Evolutionary conservation across 345 rosid species (phyloP), one percentile per base, ranked within the genome.

Genomic region (Populus nigra): DNA sequence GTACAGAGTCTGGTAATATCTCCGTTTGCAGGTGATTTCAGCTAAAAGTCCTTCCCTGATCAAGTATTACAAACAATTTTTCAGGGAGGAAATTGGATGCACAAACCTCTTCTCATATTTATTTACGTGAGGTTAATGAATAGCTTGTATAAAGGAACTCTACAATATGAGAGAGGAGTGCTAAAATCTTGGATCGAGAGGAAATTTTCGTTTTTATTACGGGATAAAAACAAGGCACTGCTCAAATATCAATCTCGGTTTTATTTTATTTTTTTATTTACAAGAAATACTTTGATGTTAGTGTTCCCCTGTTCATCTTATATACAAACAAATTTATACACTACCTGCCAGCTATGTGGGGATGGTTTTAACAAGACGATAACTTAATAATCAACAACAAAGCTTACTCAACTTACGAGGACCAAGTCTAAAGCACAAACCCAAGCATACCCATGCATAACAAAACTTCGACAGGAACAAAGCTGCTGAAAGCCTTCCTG

Each of bases 381-480:
- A 31, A 62, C 77, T 71, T 31, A 13, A 72, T 31, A n/a, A 72
- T 73, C 77, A 62, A 76, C 77, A 50, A 73, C 77, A 76, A 53
- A 76, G 74, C 59, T 68, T 25, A 68, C 61, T 61, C 66, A 43
- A 63, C 55, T 41, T 20, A 35, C 18, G 11, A 22, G 12, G 13
- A 43, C 47, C 47, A 43, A 45, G 68, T 5, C 67, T 4, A 75
- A 76, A 72, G 39, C 23, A 27, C 55, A 59, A 53, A 71, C 70
- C 82, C 68, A 20, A 12, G 68, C 1, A 53, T 31, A 17, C 39
- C 63, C 27, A 17, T 80, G 55, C 17, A 77, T 59, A 57, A 47
- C 83, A 81, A 83, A 77, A 84, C 77, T 80, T 81, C 69, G 67
- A 77, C 75, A 72, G 68, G 73, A 70, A 43, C 74, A 76, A 29